Percentiles rank a stretch among this genome's conserved stretches.
Conservation (phyloP, 2,329 filamentous ascomycete genomes). For the Apiospora sp. region DNA sequence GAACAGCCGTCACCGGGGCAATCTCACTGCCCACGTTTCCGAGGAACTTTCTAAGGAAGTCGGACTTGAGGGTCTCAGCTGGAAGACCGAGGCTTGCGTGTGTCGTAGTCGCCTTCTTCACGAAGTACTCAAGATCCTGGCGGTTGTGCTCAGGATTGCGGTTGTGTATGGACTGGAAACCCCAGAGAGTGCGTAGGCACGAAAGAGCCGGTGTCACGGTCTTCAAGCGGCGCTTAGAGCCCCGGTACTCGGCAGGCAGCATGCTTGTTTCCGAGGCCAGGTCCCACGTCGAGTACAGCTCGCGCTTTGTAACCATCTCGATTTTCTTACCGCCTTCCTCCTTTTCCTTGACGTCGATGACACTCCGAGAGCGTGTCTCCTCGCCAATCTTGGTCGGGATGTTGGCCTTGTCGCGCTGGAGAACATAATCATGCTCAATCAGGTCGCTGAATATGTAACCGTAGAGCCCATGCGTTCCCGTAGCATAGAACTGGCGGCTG, state of each 20-base stretch:
- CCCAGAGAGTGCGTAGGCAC: slow-evolving; percentile 89
- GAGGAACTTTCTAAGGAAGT: slow-evolving; percentile 83
- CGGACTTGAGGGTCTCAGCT: slow-evolving; percentile 69
- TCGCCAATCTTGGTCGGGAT: slow-evolving; percentile 63
- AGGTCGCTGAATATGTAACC: slow-evolving; percentile 96
- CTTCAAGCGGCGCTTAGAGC: slow-evolving; percentile 72
- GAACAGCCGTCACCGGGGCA: slow-evolving; percentile 84
- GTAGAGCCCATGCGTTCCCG: slow-evolving; percentile 86
- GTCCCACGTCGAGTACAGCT: slow-evolving; percentile 87
- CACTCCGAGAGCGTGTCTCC: slow-evolving; percentile 80
- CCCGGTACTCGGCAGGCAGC: slow-evolving; percentile 74
- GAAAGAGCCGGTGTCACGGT: slow-evolving; percentile 86
- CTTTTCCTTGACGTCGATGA: slow-evolving; percentile 76
- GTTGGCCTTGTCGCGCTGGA: slow-evolving; percentile 86
- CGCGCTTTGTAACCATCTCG: slow-evolving; percentile 90
- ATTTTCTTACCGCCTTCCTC: slow-evolving; percentile 74
- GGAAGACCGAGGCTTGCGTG: slow-evolving; percentile 79
- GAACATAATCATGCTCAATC: slow-evolving; percentile 87
- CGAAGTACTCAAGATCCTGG: slow-evolving; percentile 79
- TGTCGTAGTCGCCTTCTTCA: slow-evolving; percentile 77
- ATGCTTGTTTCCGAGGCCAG: slow-evolving; percentile 81
- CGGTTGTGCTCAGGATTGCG: slow-evolving; percentile 62
- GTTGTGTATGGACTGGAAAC: slow-evolving; percentile 72
- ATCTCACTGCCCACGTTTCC: slow-evolving; percentile 87
- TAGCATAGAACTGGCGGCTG: slow-evolving; percentile 85